Percentiles rank a stretch among this genome's conserved stretches.
Evolutionary conservation across 331 rosid species (phyloP).

Genomic region (Malus hybrid): DNA sequence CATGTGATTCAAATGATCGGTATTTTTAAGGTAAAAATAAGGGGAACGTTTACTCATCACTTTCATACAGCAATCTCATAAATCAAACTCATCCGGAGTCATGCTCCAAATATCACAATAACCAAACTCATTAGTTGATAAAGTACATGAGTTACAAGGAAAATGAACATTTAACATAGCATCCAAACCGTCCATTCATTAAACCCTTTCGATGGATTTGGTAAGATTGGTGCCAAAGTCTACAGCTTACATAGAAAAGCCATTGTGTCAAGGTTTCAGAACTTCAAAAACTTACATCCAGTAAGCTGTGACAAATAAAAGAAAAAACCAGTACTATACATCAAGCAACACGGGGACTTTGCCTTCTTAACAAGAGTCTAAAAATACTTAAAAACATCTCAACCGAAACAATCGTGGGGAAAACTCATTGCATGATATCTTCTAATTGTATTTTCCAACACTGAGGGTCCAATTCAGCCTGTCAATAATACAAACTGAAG

Average conservation of each 20-base stretch:
- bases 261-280: not conserved
- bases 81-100: no score
- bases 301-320: not conserved
- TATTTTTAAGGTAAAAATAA: no score
- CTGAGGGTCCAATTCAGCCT: conserved; percentile 89
- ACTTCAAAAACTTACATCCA: not conserved
- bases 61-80: no score
- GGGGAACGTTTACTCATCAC: no score
- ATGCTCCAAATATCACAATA: no score
- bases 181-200: no score
- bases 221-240: not conserved
- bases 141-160: no score
- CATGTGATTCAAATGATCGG: no score
- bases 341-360: not conserved
- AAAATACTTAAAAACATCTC: not conserved
- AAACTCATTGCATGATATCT: conserved; percentile 43
- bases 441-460: conserved; percentile 81
- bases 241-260: not conserved
- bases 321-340: not conserved
- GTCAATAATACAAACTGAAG: conserved; percentile 22
- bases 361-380: not conserved
- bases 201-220: no score
- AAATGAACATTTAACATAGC: no score
- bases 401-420: not conserved
- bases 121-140: no score